Conservation (phyloP, 768 basidiomycete genomes). For the Phylloporus sp. region DNA sequence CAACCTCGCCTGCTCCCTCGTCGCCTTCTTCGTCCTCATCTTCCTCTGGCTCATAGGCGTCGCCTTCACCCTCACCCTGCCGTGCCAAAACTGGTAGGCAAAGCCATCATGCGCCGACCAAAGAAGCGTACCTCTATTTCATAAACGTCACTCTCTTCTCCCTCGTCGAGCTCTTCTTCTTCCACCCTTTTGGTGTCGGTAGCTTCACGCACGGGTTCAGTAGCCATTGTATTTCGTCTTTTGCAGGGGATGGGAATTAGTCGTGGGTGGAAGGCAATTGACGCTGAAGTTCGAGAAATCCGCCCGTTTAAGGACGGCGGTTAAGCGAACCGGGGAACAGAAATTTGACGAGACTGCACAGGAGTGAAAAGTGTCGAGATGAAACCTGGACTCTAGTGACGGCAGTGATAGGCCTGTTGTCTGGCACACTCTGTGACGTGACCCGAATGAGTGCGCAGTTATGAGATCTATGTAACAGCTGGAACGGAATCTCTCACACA, state of each 20-base stretch:
- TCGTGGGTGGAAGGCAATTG: conserved; percentile 2
- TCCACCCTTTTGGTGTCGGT: neutral
- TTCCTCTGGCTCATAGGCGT: conserved; percentile 6
- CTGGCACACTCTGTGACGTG: conserved; percentile 1
- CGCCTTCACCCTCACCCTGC: conserved; percentile 20
- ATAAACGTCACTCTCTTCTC: conserved; percentile 29
- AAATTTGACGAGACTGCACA: neutral
- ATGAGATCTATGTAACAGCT: conserved; percentile 3
- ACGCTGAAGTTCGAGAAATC: neutral
- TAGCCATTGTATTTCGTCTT: conserved; percentile 17
- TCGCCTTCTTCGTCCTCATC: conserved; percentile 20
- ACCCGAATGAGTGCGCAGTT: conserved; percentile 1
- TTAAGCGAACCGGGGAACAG: conserved; percentile 10
- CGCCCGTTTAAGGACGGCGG: conserved; percentile 10
- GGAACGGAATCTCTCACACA: neutral
- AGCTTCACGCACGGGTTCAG: conserved; percentile 18
- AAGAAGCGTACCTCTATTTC: conserved; percentile 21
- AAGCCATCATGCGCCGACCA: neutral
- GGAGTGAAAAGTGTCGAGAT: neutral
- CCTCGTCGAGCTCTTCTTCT: conserved; percentile 11
- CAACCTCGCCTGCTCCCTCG: neutral
- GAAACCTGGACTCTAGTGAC: neutral
- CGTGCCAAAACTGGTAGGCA: neutral
- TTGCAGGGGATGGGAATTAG: neutral
- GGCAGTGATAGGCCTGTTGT: neutral